Conservation (phyloP, 2,329 filamentous ascomycete genomes). For the Alternaria tenuissima region DNA sequence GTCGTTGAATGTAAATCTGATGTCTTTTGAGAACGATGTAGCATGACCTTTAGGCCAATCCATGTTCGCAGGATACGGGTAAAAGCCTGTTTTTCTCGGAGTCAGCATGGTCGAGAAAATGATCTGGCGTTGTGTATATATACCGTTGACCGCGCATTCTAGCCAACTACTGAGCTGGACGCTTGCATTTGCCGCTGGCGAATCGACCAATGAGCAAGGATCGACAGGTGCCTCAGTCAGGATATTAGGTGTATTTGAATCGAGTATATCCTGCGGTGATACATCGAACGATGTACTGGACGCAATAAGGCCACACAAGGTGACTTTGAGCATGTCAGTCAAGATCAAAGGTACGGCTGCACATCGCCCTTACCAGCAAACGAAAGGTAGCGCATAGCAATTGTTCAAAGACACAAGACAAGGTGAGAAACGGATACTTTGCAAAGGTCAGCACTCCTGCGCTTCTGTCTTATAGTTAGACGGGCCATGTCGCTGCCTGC, state of each 20-base stretch:
- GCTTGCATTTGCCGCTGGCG: constrained; percentile 34
- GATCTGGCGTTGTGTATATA: not conserved
- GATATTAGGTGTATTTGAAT: not conserved
- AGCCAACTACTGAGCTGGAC: constrained; percentile 42
- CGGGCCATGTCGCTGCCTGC: constrained; percentile 6
- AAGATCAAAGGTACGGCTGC: not conserved
- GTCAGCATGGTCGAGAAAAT: not conserved
- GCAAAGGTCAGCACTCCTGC: not conserved
- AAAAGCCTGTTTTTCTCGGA: constrained; percentile 31
- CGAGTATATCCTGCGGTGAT: constrained; percentile 13
- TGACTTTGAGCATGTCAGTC: constrained; percentile 8
- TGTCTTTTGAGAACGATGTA: constrained; percentile 33
- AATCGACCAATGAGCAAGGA: constrained; percentile 36
- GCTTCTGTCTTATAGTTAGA: constrained; percentile 7
- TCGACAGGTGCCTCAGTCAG: constrained; percentile 14
- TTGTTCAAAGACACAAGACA: not conserved
- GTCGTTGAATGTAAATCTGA: constrained; percentile 45
- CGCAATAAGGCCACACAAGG: constrained; percentile 4
- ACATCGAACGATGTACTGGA: constrained; percentile 7
- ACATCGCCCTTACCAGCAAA: constrained; percentile 7
- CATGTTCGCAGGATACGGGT: constrained; percentile 43
- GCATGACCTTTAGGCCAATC: constrained; percentile 38
- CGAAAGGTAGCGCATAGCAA: constrained; percentile 13
- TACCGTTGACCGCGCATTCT: constrained; percentile 44
- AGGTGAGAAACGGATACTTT: rapidly evolving